Evolutionary conservation across 108 stramenopile genomes (phyloP), one percentile per base, ranked within the genome.

Genomic region (Phaeodactylum tricornutum): DNA sequence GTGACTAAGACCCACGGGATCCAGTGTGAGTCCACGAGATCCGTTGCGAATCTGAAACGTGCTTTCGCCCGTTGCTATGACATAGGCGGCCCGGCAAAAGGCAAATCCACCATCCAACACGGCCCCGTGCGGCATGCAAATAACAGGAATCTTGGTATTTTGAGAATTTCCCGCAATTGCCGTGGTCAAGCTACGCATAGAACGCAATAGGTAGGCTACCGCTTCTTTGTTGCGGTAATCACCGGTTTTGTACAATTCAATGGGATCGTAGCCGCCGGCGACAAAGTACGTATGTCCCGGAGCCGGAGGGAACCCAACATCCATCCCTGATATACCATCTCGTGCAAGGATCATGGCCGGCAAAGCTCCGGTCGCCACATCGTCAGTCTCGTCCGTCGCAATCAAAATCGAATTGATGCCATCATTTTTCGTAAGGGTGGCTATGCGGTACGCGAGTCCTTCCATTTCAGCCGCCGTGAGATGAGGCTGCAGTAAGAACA

Each of bases 1-100:
- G 62, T 78, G 84, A 0, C 77, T 77, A 42, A 81, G 53, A 3
- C 88, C 88, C 11, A 83, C 65, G 0, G 88, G 88, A 64, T 90
- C 88, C 4, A 90, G 66, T 11, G 79, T 49, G 22, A 90, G 53
- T 28, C 88, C 88, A 9, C 78, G 37, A 25, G 79, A 53, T n/a
- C 84, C 81, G 50, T 85, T 81, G 17, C 71, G 47, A 21, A 90
- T 83, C 9, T 57, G 22, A 49, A 75, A 80, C 11, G 66, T 66
- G 0, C 79, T 71, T 34, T 83, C 61, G 28, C 62, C 44, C 1
- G 84, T 90, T 5, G 81, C 81, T 36, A 84, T 42, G 3, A 85
- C 81, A 50, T 85, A 90, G 11, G 74, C 65, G 34, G 77, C 76
- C 50, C 71, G 55, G 3, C 55, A 30, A 30, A 71, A 70, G 14